Percentiles rank a stretch among this genome's conserved stretches.
Evolutionary conservation across 2,329 filamentous ascomycete species (phyloP).

Genomic region (Ascochyta clinopodiicola): DNA sequence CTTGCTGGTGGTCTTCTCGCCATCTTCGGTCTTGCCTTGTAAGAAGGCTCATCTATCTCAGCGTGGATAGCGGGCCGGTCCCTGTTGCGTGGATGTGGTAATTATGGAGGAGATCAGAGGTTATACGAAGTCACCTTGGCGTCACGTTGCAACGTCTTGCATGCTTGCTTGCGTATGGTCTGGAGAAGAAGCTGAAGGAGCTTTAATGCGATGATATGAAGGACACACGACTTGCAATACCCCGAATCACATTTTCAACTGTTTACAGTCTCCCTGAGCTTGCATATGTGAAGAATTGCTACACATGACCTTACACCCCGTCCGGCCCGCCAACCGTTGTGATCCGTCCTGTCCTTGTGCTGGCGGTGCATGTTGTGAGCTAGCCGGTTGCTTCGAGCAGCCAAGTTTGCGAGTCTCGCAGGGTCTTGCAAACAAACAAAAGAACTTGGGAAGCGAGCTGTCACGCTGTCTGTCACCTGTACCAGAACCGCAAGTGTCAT

Average conservation of each 20-base stretch:
- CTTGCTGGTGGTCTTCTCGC: slow-evolving; percentile 62
- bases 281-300: slow-evolving; percentile 1
- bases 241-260: slow-evolving; percentile 34
- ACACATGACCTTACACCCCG: not conserved
- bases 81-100: slow-evolving; percentile 29
- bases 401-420: not conserved
- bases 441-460: slow-evolving; percentile 10
- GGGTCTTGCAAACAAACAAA: not conserved
- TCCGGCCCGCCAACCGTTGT: not conserved
- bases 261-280: slow-evolving; percentile 3
- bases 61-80: slow-evolving; percentile 33
- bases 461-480: not conserved
- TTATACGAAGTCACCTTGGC: slow-evolving; percentile 24
- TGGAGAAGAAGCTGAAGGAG: slow-evolving; percentile 27
- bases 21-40: slow-evolving; percentile 65
- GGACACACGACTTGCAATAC: slow-evolving; percentile 45
- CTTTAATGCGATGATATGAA: slow-evolving; percentile 47
- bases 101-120: slow-evolving; percentile 27
- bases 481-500: slow-evolving; percentile 6
- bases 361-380: not conserved
- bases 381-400: not conserved
- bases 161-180: slow-evolving; percentile 31
- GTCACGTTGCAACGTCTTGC: slow-evolving; percentile 25
- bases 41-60: slow-evolving; percentile 35
- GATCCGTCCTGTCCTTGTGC: not conserved